phyloP scores from a whole-genome alignment of 2,329 filamentous ascomycete genomes.

The Stylonectria norvegica region DNA sequence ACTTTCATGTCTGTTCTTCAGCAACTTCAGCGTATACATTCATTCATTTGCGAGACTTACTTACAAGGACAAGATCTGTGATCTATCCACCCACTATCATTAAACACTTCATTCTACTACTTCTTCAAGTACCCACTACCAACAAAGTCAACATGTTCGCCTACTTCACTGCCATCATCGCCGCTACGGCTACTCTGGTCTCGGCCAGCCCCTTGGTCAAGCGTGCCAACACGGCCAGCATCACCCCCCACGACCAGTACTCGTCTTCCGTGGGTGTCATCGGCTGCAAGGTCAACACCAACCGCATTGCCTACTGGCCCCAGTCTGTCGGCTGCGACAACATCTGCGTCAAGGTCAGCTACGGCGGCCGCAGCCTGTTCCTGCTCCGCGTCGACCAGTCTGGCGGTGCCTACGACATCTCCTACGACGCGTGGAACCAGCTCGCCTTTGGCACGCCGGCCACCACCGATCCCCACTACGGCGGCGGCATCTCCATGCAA shows the following conservation, averaged over 20 bases:
- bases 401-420: constrained; percentile 55
- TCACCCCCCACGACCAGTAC: constrained; percentile 56
- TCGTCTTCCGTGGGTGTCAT: constrained; percentile 56
- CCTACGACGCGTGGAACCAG: constrained; percentile 61
- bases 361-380: constrained; percentile 48
- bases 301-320: constrained; percentile 62
- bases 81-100: too few relatives aligned
- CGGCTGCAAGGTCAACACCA: constrained; percentile 58
- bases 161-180: constrained; percentile 30
- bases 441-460: constrained; percentile 51
- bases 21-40: too few relatives aligned
- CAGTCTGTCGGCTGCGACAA: constrained; percentile 49
- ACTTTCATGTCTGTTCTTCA: too few relatives aligned
- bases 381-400: constrained; percentile 58
- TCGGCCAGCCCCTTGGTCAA: constrained; percentile 22
- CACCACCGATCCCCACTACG: constrained; percentile 40
- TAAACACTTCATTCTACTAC: too few relatives aligned
- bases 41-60: too few relatives aligned
- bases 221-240: constrained; percentile 30
- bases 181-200: constrained; percentile 29
- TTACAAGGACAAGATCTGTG: too few relatives aligned
- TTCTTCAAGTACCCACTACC: too few relatives aligned
- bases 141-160: constrained; percentile 28
- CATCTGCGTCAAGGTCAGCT: constrained; percentile 53
- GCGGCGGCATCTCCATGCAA: constrained; percentile 50